These are phyloP conservation scores for Houttuynia cordata DNA, from an alignment of 164 flowering plant genomes.

Conservation along the genomic window DNA sequence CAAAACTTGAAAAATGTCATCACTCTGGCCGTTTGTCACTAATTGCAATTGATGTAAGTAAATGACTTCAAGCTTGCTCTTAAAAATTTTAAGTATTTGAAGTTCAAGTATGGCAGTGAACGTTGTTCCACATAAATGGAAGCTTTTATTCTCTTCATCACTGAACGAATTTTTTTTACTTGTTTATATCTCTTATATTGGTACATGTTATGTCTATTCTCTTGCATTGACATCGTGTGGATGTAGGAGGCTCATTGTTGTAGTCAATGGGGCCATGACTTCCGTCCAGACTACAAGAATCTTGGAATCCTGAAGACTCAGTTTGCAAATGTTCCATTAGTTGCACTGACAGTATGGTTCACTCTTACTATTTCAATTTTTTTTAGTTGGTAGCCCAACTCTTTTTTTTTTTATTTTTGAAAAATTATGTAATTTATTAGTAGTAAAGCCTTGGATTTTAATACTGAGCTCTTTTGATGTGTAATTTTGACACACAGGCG, in stretches of 20 bases:
- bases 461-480: too few relatives aligned
- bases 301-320: slow-evolving; percentile 95
- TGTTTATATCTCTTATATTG: too few relatives aligned
- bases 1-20: slow-evolving; percentile 96
- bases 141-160: too few relatives aligned
- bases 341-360: slow-evolving; percentile 87
- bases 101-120: too few relatives aligned
- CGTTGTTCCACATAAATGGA: too few relatives aligned
- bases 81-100: too few relatives aligned
- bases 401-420: too few relatives aligned
- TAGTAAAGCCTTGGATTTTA: too few relatives aligned
- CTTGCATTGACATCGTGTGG: neutral
- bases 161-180: too few relatives aligned
- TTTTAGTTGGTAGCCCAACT: neutral
- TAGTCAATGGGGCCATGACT: slow-evolving; percentile 99
- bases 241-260: slow-evolving; percentile 99
- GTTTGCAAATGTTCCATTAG: slow-evolving; percentile 80
- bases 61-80: too few relatives aligned
- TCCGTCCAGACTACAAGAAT: slow-evolving; percentile 98
- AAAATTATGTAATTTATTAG: too few relatives aligned
- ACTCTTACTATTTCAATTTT: neutral
- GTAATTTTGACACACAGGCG: slow-evolving; percentile 26
- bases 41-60: slow-evolving; percentile 87
- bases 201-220: neutral
- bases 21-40: slow-evolving; percentile 81